Evolutionary conservation across 1,284 basidiomycete genomes (phyloP).

Genomic region (Ceratobasidium sp.): DNA sequence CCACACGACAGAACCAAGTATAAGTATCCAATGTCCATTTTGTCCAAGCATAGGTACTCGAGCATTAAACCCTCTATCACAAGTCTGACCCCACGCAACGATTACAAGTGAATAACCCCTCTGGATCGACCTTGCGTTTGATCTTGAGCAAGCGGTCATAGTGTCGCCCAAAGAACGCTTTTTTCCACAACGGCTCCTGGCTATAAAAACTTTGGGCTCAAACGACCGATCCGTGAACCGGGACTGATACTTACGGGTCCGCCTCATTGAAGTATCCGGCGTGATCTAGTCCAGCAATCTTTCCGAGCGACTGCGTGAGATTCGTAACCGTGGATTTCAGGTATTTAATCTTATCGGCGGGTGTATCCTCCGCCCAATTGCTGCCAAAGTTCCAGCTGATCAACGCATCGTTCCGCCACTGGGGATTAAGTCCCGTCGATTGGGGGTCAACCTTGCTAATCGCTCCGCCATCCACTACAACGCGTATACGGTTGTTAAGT

Average conservation of each 20-base stretch:
- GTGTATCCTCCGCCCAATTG: constrained; percentile 57
- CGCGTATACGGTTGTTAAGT: background rate
- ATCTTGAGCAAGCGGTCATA: constrained; percentile 40
- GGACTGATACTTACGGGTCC: constrained; percentile 53
- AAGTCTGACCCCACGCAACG: constrained; percentile 8
- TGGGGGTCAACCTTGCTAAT: constrained; percentile 58
- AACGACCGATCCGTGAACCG: background rate
- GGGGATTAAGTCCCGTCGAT: constrained; percentile 61
- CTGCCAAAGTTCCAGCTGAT: constrained; percentile 53
- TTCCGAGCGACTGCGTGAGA: constrained; percentile 55
- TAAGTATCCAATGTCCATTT: too few relatives aligned
- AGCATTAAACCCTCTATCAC: too few relatives aligned
- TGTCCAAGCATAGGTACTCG: too few relatives aligned
- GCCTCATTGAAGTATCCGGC: constrained; percentile 64
- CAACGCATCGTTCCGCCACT: constrained; percentile 60
- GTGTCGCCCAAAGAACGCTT: constrained; percentile 37
- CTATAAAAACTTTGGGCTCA: constrained; percentile 52
- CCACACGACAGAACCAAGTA: too few relatives aligned
- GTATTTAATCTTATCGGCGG: constrained; percentile 53
- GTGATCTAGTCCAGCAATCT: constrained; percentile 53
- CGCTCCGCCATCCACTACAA: constrained; percentile 59
- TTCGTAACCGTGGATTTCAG: constrained; percentile 54
- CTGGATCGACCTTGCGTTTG: constrained; percentile 16
- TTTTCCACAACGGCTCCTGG: constrained; percentile 35
- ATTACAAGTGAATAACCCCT: constrained; percentile 28